These are phyloP conservation scores for Boeremia lycopersici DNA, from an alignment of 2,329 filamentous ascomycete species.

Conservation along the genomic window DNA sequence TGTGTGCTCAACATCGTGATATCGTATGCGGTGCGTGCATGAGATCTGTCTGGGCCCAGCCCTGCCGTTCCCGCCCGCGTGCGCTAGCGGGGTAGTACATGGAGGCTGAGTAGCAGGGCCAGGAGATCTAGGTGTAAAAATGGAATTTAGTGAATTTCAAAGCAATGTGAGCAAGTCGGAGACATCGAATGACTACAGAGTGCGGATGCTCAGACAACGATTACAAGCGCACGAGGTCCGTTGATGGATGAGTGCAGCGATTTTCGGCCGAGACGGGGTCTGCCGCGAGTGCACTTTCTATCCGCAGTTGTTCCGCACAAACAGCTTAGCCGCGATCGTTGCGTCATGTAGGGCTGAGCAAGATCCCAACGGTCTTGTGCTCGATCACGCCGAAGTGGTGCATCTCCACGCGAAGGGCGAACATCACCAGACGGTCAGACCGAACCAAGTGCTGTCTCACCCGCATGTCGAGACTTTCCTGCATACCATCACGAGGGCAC, in stretches of 20 bases:
- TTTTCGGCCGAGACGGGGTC: not conserved
- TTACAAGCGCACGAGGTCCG: not conserved
- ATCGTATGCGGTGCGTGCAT: slow-evolving; percentile 11
- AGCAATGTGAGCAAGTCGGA: not conserved
- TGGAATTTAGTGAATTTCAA: not conserved
- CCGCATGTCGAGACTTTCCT: not conserved
- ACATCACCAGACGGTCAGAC: not conserved
- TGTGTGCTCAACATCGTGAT: slow-evolving; percentile 1
- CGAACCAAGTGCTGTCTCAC: not conserved
- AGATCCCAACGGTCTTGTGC: slow-evolving; percentile 14
- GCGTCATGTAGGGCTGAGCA: slow-evolving; percentile 18
- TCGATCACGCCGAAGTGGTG: not conserved
- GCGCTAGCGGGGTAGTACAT: slow-evolving; percentile 14
- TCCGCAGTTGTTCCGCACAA: not conserved
- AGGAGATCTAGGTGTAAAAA: slow-evolving; percentile 5
- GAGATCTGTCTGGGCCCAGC: slow-evolving; percentile 16
- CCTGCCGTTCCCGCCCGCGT: slow-evolving; percentile 16
- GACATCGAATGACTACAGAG: not conserved
- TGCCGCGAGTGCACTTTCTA: not conserved
- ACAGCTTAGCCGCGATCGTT: not conserved
- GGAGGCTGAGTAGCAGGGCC: slow-evolving; percentile 6
- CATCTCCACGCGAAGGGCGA: not conserved
- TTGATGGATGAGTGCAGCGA: not conserved
- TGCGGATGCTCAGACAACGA: not conserved
- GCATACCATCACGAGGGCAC: not conserved